Evolutionary conservation across 495 filamentous ascomycete genomes (phyloP).

Genomic region (Aspergillus asperescens): DNA sequence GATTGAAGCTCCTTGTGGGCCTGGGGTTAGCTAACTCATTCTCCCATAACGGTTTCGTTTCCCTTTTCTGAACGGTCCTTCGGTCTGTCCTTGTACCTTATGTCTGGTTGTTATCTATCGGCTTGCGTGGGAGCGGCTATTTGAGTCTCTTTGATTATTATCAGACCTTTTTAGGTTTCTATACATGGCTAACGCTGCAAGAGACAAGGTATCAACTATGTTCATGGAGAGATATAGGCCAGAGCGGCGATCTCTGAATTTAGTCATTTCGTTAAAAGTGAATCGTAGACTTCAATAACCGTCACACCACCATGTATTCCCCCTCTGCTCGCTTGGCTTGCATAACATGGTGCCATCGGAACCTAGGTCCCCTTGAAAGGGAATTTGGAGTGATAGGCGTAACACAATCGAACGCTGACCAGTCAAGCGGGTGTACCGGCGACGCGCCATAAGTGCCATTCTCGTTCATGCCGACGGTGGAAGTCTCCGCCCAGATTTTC

Average conservation of each 20-base stretch:
- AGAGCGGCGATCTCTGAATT: not conserved
- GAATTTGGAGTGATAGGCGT: not conserved
- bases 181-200: too few species aligned
- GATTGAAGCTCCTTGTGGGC: too few species aligned
- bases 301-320: constrained; percentile 81
- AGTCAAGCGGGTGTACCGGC: not conserved
- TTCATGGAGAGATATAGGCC: not conserved
- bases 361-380: constrained; percentile 40
- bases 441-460: constrained; percentile 1
- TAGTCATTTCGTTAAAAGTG: not conserved
- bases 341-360: constrained; percentile 75
- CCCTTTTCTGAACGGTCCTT: too few species aligned
- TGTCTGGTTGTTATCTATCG: too few species aligned
- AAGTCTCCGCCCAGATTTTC: constrained; percentile 65
- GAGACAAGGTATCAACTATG: not conserved
- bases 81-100: too few species aligned
- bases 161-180: too few species aligned
- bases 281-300: too few species aligned
- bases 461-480: constrained; percentile 21
- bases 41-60: too few species aligned
- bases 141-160: too few species aligned
- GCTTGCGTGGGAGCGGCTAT: too few species aligned
- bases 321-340: constrained; percentile 61
- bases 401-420: constrained; percentile 17
- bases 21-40: too few species aligned